These are phyloP conservation scores for Geranium brycei DNA, from an alignment of 345 rosid species.

Conservation along the genomic window DNA sequence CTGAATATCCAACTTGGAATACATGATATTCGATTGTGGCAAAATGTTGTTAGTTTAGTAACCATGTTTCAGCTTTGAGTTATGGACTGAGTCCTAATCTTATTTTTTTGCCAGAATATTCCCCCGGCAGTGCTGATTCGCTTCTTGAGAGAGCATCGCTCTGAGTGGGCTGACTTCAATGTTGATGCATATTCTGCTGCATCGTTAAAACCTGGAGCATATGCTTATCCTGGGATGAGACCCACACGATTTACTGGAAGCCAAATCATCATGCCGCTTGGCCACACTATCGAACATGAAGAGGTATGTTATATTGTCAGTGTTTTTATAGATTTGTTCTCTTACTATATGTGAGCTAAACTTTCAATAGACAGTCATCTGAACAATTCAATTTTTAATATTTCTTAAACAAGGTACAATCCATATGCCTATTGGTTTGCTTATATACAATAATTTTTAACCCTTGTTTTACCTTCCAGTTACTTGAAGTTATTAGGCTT, in stretches of 20 bases:
- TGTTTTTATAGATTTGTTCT: background rate
- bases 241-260: conserved; percentile 92
- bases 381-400: background rate
- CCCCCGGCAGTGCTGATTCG: conserved; percentile 92
- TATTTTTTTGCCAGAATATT: conserved; percentile 49
- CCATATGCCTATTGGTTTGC: too few relatives aligned
- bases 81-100: background rate
- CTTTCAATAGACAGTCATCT: background rate
- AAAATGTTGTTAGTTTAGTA: background rate
- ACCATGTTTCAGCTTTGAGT: background rate
- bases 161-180: conserved; percentile 97
- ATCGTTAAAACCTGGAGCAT: conserved; percentile 62
- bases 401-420: too few relatives aligned
- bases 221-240: conserved; percentile 84
- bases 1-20: background rate
- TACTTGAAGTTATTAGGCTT: conserved; percentile 85
- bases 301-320: conserved; percentile 36
- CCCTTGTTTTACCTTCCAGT: conserved; percentile 21
- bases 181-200: conserved; percentile 96
- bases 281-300: conserved; percentile 92
- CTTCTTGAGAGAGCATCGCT: conserved; percentile 92
- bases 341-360: background rate
- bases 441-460: background rate
- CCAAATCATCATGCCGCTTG: conserved; percentile 93
- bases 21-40: background rate